Base-by-base conservation (phyloP, 768 basidiomycete species). In the Fistulinella prunicolor region DNA sequence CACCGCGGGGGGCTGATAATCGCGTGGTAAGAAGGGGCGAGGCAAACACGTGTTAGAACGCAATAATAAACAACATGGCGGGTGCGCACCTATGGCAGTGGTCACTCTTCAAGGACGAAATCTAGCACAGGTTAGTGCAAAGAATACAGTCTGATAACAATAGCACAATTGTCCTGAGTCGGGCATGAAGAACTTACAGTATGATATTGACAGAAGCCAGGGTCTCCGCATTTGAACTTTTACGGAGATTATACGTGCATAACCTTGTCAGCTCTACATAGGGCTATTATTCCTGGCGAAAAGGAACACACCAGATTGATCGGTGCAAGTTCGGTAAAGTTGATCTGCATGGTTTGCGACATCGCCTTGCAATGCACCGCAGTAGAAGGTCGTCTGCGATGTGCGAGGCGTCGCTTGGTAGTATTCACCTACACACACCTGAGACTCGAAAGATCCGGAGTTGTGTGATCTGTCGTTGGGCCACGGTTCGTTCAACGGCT, bases 1-100 rank as follows among this genome's bases (percentile, higher is more conserved):
- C 66, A 53, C 65, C 44, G 39, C 48, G 54, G 53, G 29, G 56
- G 63, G 63, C 44, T 57, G 65, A 67, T 67, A 67, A 67, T 69
- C 65, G 65, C 63, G 65, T 69, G 65, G 44, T 56, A 46, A 42
- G 42, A 44, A 53, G 41, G 37, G 44, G 59, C 24, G 53, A 67
- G 67, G 67, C 50, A 47, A 54, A 59, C 65, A 67, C 63, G 67
- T 67, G 67, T 63, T n/a, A 10, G 9, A 12, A 39, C 38, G 38
- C 39, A 44, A 47, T 47, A 22, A 28, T 40, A 26, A n/a, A 44
- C 38, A 5, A 23, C 43, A 24, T 42, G 60, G 48, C 59, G 36
- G 39, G 47, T 44, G 47, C 48, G 54, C 53, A 51, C 50, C 42
- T 40, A 4, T 39, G 44, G 48, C 41, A 56, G 6, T 8, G 14